Conservation (phyloP, 805 yeast genomes). For the Ascoidea rubescens region DNA sequence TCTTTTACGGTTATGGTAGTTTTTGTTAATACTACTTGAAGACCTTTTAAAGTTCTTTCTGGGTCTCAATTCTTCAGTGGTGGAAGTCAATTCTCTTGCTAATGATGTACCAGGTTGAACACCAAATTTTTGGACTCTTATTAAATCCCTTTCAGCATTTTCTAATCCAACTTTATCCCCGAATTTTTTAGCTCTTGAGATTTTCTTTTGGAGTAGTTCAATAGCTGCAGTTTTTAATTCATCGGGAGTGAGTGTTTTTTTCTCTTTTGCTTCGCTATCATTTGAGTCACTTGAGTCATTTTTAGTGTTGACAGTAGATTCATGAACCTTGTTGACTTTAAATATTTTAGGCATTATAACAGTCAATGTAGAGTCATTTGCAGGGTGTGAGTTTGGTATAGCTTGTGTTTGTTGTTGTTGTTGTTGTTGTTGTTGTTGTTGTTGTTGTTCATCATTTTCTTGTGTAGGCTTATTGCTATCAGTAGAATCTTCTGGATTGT, state of each 20-base stretch:
- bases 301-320: background rate
- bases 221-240: constrained; percentile 58
- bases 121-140: constrained; percentile 76
- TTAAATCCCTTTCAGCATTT: constrained; percentile 45
- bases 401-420: constrained; percentile 6
- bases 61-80: constrained; percentile 14
- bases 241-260: constrained; percentile 41
- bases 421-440: constrained; percentile 10
- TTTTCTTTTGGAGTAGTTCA: constrained; percentile 50
- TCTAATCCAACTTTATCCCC: constrained; percentile 38
- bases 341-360: constrained; percentile 1
- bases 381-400: constrained; percentile 3
- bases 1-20: too few species aligned
- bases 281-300: constrained; percentile 3
- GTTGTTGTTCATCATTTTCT: constrained; percentile 5
- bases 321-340: constrained; percentile 1
- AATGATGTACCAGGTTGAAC: constrained; percentile 51
- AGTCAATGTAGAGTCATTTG: constrained; percentile 6
- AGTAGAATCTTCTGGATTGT: constrained; percentile 2
- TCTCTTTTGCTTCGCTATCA: constrained; percentile 11
- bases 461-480: constrained; percentile 4
- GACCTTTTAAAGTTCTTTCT: too few species aligned
- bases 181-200: constrained; percentile 65
- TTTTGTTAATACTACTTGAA: too few species aligned
- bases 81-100: constrained; percentile 54